Base-by-base conservation (phyloP, 2,329 filamentous ascomycete genomes). In the Aspergillus puulaauensis region DNA sequence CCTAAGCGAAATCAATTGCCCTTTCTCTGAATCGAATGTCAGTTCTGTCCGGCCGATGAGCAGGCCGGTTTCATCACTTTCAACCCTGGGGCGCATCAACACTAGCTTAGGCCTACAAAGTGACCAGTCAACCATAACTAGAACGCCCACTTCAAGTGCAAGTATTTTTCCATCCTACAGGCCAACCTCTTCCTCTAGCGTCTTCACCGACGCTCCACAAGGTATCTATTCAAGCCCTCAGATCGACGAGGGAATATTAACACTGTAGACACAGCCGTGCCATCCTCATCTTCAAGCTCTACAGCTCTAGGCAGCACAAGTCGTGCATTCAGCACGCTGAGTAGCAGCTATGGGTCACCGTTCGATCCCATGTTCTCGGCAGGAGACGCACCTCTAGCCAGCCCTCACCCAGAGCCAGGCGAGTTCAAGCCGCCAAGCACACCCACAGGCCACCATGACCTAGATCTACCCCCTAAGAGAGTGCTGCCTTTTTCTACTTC, bases 401-500 rank as follows among this genome's bases (percentile, higher is more conserved):
- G 24, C 31, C n/a, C 15, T 11, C 17, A 27, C 14, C 27, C 9
- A 48, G 45, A 21, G 7, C 9, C 9, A 21, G 8, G 14, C n/a
- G 14, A 17, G 14, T 35, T 3, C 45, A 35, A 48, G 2, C 45
- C 11, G 9, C 45, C 19, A 21, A 66, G 66, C 47, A 69, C 67
- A 9, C 63, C 66, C 6, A 71, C 71, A 6, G 61, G 67, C 6
- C 19, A n/a, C 6, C 61, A 70, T 23, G 58, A 65, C n/a, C 63
- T 76, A 4, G 68, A 70, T 52, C 66, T 79, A n/a, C 77, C 77
- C 15, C 77, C 77, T 19, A 77, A 70, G 58, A 62, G 77, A 59
- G 67, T 73, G 15, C 68, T 80, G 0, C 77, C 77, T 3, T 80
- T 79, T 55, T 53, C 66, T 24, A 75, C 68, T 54, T 65, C 66